A percentile compares a stretch with the other conserved stretches of the same genome.
phyloP scores from a whole-genome alignment of 1,139 yeast species.

The Dujonia santamariae region DNA sequence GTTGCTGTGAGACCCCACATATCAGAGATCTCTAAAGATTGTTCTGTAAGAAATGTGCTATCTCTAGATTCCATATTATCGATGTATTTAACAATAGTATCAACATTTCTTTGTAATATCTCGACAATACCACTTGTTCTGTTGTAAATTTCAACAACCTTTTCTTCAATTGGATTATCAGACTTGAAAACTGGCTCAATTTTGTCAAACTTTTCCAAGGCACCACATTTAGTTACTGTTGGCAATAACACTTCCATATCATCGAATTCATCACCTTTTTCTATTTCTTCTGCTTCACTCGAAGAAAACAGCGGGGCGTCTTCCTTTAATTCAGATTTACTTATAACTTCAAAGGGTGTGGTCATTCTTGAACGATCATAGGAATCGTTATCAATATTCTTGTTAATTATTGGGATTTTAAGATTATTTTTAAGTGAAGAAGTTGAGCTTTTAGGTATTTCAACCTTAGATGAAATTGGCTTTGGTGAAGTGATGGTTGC shows the following conservation, averaged over 20 bases:
- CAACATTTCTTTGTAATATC: conserved; percentile 14
- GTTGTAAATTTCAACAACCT: conserved; percentile 15
- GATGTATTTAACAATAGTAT: conserved; percentile 11
- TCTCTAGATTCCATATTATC: conserved; percentile 6
- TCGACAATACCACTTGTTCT: conserved; percentile 18
- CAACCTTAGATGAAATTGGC: too few species aligned
- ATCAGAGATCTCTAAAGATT: conserved; percentile 8
- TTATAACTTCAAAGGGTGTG: too few species aligned
- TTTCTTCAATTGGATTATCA: conserved; percentile 6
- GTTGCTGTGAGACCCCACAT: conserved; percentile 6
- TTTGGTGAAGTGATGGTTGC: too few species aligned
- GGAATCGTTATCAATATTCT: too few species aligned
- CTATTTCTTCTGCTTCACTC: conserved; percentile 7
- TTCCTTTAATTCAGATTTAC: conserved; percentile 3
- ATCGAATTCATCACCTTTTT: conserved; percentile 6
- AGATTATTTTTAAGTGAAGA: too few species aligned
- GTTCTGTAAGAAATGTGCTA: conserved; percentile 7
- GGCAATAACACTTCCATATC: conserved; percentile 5
- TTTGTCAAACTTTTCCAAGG: not conserved
- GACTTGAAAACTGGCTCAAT: not conserved
- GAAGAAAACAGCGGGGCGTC: too few species aligned
- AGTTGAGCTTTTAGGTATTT: too few species aligned
- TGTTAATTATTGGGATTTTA: too few species aligned
- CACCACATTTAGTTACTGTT: conserved; percentile 2
- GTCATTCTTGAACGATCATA: too few species aligned